Evolutionary conservation across 2,329 filamentous ascomycete genomes (phyloP), one percentile per base, ranked within the genome.

Genomic region (Epichloe amarillans): DNA sequence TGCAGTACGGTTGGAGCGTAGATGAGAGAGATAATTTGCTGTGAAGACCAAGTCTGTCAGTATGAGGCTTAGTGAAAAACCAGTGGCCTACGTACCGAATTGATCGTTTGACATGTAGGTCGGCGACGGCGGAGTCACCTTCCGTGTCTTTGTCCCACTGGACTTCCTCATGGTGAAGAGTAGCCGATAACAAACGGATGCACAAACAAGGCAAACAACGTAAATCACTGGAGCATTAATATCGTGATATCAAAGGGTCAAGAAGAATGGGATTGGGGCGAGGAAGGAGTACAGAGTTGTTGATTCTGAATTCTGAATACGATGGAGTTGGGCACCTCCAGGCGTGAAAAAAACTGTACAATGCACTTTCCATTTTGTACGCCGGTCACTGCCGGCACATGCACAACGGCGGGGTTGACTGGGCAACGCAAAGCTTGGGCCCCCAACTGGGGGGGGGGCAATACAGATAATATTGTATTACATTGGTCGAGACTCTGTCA

Each of bases 11-110:
- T 78, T 85, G 57, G 76, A 79, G 57, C 86, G 82, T 37, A 91
- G 76, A 57, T 83, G 79, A 58, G 82, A 74, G 37, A 89, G 76
- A 64, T 88, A 90, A 53, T 74, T 73, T 57, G 82, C 85, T 88
- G 67, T 54, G 56, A 39, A 49, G 40, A 26, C 7, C 19, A 43
- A 37, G 21, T 3, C 10, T 5, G 49, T 54, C 41, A 57, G 54
- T 11, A 39, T 14, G 11, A 42, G 11, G 12, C 17, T 5, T 2
- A n/a, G 19, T 5, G 3, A 21, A 26, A 12, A n/a, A 10, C 5
- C 10, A 14, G 3, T 23, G 19, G 6, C n/a, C 14, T 45, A 49
- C 64, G 52, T 71, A 83, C 81, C 80, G 60, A 84, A 83, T 63
- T 84, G 79, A 48, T 83, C 79, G 62, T 76, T 82, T 52, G 73